A percentile compares a stretch with the other conserved stretches of the same genome.
Evolutionary conservation across 306 rosid genomes (phyloP).

Genomic region (Lathyrus oleraceus): DNA sequence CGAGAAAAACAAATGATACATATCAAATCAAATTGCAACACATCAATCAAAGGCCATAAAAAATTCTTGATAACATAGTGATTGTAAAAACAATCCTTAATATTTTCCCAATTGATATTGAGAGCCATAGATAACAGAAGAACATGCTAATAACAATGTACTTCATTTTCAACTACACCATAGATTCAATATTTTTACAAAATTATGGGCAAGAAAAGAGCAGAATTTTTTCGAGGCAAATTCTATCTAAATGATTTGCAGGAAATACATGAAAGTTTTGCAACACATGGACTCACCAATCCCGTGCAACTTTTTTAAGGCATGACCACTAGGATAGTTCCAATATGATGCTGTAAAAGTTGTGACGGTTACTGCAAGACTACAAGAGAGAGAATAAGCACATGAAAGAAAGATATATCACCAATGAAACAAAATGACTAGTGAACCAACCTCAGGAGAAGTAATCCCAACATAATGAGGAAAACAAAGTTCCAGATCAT

Average conservation of each 20-base stretch:
- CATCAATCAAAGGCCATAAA: background rate
- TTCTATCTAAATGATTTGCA: constrained; percentile 2
- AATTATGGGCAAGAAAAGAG: constrained; percentile 17
- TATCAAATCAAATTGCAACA: background rate
- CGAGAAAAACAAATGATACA: background rate
- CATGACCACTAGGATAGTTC: constrained; percentile 92
- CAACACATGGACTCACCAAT: constrained; percentile 49
- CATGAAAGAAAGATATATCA: constrained; percentile 17
- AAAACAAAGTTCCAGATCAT: constrained; percentile 73
- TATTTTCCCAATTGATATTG: background rate
- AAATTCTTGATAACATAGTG: background rate
- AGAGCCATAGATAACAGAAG: background rate
- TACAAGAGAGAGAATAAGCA: constrained; percentile 56
- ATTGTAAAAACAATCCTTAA: background rate
- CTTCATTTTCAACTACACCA: background rate
- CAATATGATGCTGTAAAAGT: constrained; percentile 84
- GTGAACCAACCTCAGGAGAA: constrained; percentile 68
- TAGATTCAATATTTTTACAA: constrained; percentile 1
- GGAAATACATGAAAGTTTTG: constrained; percentile 21
- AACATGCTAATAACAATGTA: background rate
- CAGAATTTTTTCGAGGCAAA: constrained; percentile 2
- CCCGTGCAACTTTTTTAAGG: constrained; percentile 70
- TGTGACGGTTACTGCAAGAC: constrained; percentile 74
- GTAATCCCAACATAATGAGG: constrained; percentile 60
- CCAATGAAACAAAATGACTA: constrained; percentile 28